Conservation (phyloP, 2,329 filamentous ascomycete species). For the Diplodia corticola region DNA sequence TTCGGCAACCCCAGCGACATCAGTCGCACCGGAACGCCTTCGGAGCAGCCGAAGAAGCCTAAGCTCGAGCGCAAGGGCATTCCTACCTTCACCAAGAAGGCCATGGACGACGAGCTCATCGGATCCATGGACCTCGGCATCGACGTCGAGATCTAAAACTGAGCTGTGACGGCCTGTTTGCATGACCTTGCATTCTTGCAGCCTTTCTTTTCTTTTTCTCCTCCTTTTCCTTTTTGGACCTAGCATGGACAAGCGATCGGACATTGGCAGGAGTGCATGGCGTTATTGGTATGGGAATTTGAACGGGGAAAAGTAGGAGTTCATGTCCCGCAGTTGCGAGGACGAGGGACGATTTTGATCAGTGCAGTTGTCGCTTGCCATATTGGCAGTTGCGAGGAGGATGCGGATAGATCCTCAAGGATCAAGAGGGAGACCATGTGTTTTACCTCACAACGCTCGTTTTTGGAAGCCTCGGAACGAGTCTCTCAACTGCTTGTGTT, state of each 20-base stretch:
- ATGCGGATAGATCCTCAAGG: neutral
- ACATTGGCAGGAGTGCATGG: neutral
- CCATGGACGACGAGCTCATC: constrained; percentile 92
- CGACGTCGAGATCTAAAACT: constrained; percentile 74
- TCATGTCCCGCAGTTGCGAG: neutral
- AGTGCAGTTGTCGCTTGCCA: neutral
- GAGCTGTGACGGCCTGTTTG: neutral
- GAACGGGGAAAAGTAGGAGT: neutral
- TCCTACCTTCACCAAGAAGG: constrained; percentile 71
- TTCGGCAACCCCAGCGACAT: constrained; percentile 48
- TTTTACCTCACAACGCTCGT: neutral
- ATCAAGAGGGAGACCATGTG: neutral
- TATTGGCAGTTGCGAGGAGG: neutral
- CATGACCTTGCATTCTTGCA: neutral
- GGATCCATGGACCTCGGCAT: constrained; percentile 86
- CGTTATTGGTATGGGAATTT: neutral
- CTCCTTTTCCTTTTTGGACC: neutral
- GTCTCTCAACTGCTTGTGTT: neutral
- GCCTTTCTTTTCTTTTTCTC: neutral
- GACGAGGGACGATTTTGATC: neutral
- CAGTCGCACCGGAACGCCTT: constrained; percentile 52
- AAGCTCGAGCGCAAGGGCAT: constrained; percentile 57
- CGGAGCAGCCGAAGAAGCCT: constrained; percentile 44
- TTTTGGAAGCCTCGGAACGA: neutral
- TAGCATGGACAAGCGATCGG: constrained; percentile 10